Evolutionary conservation across 2,329 filamentous ascomycete genomes (phyloP).

Genomic region (Fusarium sp.): DNA sequence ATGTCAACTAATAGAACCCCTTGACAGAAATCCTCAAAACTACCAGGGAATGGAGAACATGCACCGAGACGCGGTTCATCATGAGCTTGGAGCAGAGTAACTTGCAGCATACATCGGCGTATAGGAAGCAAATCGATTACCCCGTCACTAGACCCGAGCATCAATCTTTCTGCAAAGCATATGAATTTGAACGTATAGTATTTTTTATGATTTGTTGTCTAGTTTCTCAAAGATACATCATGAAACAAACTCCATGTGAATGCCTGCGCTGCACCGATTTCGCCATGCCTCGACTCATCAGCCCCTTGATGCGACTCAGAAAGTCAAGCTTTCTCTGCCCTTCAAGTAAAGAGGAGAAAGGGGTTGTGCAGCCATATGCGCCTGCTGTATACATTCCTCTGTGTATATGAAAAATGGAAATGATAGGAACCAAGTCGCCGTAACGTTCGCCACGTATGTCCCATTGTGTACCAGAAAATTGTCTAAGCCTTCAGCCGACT

Average conservation of each 20-base stretch:
- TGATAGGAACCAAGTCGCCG: constrained; percentile 26
- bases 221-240: constrained; percentile 23
- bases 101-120: constrained; percentile 13
- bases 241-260: constrained; percentile 31
- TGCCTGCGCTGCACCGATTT: constrained; percentile 24
- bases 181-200: constrained; percentile 19
- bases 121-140: constrained; percentile 14
- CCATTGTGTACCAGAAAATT: constrained; percentile 40
- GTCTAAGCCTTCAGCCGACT: constrained; percentile 50
- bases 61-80: constrained; percentile 14
- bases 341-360: constrained; percentile 22
- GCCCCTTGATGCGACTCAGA: constrained; percentile 17
- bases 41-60: constrained; percentile 29
- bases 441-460: constrained; percentile 26
- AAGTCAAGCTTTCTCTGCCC: constrained; percentile 5
- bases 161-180: neutral
- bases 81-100: neutral
- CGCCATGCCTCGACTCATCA: constrained; percentile 21
- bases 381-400: constrained; percentile 25
- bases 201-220: constrained; percentile 36
- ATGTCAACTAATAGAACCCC: neutral
- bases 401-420: constrained; percentile 25
- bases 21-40: constrained; percentile 16
- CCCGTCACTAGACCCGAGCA: neutral
- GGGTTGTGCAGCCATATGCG: constrained; percentile 20